Percentiles rank a stretch among this genome's conserved stretches.
phyloP scores from a whole-genome alignment of 768 basidiomycete genomes.

The Chlorophyllum brunneum region DNA sequence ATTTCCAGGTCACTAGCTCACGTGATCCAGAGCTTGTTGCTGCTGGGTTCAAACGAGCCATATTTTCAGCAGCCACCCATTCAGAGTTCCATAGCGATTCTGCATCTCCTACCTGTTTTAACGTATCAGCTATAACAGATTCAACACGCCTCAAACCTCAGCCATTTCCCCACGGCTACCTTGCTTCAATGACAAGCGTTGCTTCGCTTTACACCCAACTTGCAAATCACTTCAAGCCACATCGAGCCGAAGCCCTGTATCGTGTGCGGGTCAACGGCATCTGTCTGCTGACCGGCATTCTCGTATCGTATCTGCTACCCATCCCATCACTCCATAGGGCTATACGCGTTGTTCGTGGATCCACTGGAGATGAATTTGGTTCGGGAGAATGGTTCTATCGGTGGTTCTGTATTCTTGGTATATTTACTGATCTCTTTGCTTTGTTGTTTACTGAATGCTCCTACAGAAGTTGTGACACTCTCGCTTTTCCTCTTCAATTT shows the following conservation, averaged over 20 bases:
- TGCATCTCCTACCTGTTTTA: too few relatives aligned
- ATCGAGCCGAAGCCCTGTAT: constrained; percentile 40
- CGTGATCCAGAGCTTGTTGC: too few relatives aligned
- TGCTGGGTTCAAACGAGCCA: too few relatives aligned
- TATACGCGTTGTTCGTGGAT: constrained; percentile 22
- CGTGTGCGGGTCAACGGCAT: constrained; percentile 38
- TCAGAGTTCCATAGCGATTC: too few relatives aligned
- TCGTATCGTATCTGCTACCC: constrained; percentile 37
- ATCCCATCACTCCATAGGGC: constrained; percentile 36
- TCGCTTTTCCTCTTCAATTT: constrained; percentile 36
- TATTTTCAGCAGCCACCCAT: too few relatives aligned
- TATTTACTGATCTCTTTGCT: constrained; percentile 10
- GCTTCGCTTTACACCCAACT: constrained; percentile 13
- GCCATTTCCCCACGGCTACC: too few relatives aligned
- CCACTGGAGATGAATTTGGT: constrained; percentile 25
- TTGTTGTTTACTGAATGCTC: not conserved
- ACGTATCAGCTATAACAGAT: too few relatives aligned
- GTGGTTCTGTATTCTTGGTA: constrained; percentile 38
- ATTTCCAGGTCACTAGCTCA: too few relatives aligned
- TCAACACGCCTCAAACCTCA: too few relatives aligned
- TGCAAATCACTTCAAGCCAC: constrained; percentile 37
- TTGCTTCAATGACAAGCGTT: not conserved
- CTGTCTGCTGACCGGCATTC: constrained; percentile 27
- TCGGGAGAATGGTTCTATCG: constrained; percentile 32
- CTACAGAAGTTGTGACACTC: constrained; percentile 30